phyloP scores from a whole-genome alignment of 1,284 basidiomycete species.

The Earliella scabrosa region DNA sequence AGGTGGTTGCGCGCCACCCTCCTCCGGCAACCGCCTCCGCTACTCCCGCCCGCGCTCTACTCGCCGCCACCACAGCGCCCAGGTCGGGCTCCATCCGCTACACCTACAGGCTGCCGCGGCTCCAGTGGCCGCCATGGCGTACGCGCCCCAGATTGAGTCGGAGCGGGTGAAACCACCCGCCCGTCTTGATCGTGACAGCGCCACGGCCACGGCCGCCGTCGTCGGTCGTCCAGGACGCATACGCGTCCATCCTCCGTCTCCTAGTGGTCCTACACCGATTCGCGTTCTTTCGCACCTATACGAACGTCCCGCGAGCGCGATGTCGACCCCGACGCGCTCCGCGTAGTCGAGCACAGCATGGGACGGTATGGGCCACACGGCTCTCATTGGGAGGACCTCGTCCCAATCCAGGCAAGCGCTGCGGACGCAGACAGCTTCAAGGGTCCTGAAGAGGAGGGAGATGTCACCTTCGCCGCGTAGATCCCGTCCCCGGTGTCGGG shows the following conservation, averaged over 20 bases:
- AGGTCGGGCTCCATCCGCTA: conserved; percentile 10
- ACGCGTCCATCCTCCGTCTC: conserved; percentile 22
- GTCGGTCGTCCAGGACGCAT: conserved; percentile 18
- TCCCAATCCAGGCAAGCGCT: conserved; percentile 30
- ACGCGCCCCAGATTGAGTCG: too few species aligned
- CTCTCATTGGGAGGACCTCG: conserved; percentile 22
- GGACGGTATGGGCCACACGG: conserved; percentile 22
- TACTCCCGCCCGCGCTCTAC: conserved; percentile 10
- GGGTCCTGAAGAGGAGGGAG: too few species aligned
- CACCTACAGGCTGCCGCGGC: conserved; percentile 19
- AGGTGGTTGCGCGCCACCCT: conserved; percentile 27
- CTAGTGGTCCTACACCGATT: neutral
- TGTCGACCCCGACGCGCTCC: conserved; percentile 27
- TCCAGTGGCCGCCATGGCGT: neutral
- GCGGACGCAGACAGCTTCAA: neutral
- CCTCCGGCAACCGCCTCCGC: conserved; percentile 16
- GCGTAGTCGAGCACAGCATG: conserved; percentile 33
- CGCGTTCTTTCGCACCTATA: neutral
- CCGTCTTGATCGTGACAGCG: conserved; percentile 28
- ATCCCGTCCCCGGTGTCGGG: too few species aligned
- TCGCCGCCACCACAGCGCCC: neutral
- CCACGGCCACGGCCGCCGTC: conserved; percentile 38
- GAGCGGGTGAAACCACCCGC: neutral
- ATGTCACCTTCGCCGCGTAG: too few species aligned
- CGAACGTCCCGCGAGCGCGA: conserved; percentile 23